These are phyloP conservation scores for Syzygium syzygioides DNA, from an alignment of 441 rosid species.

Conservation along the genomic window DNA sequence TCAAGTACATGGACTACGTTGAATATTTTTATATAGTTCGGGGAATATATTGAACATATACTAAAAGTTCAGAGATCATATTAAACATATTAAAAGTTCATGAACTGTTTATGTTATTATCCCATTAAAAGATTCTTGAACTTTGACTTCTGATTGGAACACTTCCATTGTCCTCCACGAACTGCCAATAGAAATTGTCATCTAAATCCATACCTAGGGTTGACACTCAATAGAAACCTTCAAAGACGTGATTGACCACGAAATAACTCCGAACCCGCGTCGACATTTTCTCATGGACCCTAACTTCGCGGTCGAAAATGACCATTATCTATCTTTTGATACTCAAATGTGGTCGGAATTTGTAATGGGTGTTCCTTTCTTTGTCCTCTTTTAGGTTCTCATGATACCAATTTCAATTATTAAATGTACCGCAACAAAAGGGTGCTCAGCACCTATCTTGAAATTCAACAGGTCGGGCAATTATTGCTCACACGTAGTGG, in stretches of 20 bases:
- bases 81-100: too few species aligned
- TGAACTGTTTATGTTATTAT: too few species aligned
- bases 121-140: background rate
- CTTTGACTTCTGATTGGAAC: background rate
- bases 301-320: background rate
- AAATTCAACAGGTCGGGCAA: background rate
- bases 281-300: background rate
- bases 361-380: background rate
- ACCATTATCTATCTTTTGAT: background rate
- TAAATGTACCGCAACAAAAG: background rate
- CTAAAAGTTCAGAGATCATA: too few species aligned
- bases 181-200: background rate
- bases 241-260: background rate
- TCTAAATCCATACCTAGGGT: background rate
- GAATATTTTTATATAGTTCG: too few species aligned
- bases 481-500: background rate
- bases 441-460: background rate
- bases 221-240: background rate
- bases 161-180: background rate
- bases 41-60: too few species aligned
- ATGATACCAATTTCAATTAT: background rate
- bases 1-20: too few species aligned
- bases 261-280: background rate
- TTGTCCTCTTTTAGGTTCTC: background rate
- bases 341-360: background rate